Conservation (phyloP, 495 filamentous ascomycete species). For the Thozetella sp. region DNA sequence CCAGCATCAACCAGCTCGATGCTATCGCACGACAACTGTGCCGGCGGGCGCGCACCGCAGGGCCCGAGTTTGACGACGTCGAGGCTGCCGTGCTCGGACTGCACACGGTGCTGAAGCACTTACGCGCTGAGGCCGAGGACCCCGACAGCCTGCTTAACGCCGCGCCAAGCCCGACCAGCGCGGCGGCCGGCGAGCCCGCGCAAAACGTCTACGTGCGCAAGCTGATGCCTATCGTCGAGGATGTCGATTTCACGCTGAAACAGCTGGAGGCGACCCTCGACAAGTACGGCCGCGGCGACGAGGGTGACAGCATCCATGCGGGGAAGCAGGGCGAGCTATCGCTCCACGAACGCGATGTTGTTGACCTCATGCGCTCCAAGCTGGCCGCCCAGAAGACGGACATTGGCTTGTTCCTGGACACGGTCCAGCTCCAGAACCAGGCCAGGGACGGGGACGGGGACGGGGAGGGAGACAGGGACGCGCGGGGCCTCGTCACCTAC, state of each 20-base stretch:
- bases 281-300: constrained; percentile 24
- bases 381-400: constrained; percentile 39
- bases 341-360: constrained; percentile 26
- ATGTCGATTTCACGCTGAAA: constrained; percentile 48
- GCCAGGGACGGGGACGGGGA: constrained; percentile 27
- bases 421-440: constrained; percentile 41
- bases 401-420: constrained; percentile 48
- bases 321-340: constrained; percentile 24
- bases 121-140: constrained; percentile 49
- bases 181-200: constrained; percentile 6
- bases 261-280: constrained; percentile 48
- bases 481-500: constrained; percentile 7
- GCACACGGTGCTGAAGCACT: constrained; percentile 46
- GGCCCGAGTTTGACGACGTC: constrained; percentile 34
- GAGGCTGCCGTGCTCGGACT: constrained; percentile 40
- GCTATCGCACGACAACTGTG: constrained; percentile 38
- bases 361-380: constrained; percentile 34
- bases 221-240: constrained; percentile 45
- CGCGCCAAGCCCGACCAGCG: constrained; percentile 16
- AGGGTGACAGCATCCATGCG: constrained; percentile 8
- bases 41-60: constrained; percentile 36
- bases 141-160: constrained; percentile 46
- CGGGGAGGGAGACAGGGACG: no score
- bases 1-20: constrained; percentile 42
- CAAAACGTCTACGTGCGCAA: constrained; percentile 36